Base-by-base conservation (phyloP, 495 filamentous ascomycete species). In the Lasiosphaeria miniovina region DNA sequence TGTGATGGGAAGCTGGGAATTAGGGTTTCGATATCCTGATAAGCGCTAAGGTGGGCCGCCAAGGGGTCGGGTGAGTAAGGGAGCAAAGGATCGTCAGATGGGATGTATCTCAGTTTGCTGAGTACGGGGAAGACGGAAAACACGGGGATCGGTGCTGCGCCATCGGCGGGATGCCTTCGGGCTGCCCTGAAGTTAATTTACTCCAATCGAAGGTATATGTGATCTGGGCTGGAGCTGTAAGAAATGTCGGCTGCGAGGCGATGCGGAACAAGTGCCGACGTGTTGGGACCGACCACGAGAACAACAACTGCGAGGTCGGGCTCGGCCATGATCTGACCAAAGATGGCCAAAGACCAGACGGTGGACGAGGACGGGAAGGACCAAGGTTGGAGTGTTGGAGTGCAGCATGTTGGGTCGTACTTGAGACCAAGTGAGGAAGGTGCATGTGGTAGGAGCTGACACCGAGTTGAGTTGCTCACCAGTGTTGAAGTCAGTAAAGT, bases 401-500 rank as follows among this genome's bases (percentile, higher is more conserved):
- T 46, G 43, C 43, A 46, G 43, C 12, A 46, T 4, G 43, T 46
- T 46, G 43, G 12, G 43, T 46, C 43, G 43, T 46, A 46, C 43
- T 46, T n/a, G 43, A 46, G 12, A 11, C 43, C 43, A 46, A 46
- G 43, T 46, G 43, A 46, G 43, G 43, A 46, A 46, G 43, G 43
- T 46, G 43, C 43, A 46, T 14, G 12, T 46, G 24, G 43, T n/a
- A 46, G 15, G 43, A 46, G 43, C 43, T 46, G 43, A 6, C 43
- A 46, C 43, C 43, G 15, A 5, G 43, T 46, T 46, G 43, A n/a
- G 15, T 11, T 41, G 8, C 38, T 41, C 12, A 12, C 8, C 7
- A 55, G 46, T 53, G 49, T 12, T 62, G 54, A n/a, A 46, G 8
- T 11, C 15, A 5, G 43, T n/a, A 46, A n/a, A n/a, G 43, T 46